phyloP scores from a whole-genome alignment of 768 basidiomycete species.

The Macrocybe gigantea region DNA sequence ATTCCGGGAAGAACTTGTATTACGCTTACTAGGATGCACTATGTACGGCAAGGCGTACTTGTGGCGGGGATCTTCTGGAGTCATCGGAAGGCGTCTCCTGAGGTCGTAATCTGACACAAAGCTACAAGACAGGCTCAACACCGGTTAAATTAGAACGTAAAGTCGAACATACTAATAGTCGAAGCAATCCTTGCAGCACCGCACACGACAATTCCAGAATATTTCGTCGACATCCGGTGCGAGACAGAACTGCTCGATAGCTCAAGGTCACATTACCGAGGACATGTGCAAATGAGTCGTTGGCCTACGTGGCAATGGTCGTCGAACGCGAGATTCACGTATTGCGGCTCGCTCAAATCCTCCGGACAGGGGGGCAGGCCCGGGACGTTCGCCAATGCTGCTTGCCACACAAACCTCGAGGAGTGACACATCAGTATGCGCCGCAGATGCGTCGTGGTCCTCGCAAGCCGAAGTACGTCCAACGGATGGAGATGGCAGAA shows the following conservation, averaged over 20 bases:
- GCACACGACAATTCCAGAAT: slow-evolving; percentile 25
- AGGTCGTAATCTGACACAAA: slow-evolving; percentile 22
- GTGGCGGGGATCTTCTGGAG: background rate
- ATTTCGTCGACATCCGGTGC: slow-evolving; percentile 12
- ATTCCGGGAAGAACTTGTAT: too few relatives aligned
- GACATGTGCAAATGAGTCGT: slow-evolving; percentile 1
- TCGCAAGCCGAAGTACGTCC: slow-evolving; percentile 41
- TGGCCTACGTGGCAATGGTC: slow-evolving; percentile 36
- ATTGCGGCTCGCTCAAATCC: slow-evolving; percentile 40
- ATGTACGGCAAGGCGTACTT: background rate
- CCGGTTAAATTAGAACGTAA: background rate
- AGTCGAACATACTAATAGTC: slow-evolving; percentile 17
- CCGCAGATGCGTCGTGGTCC: slow-evolving; percentile 35
- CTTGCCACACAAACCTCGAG: slow-evolving; percentile 31
- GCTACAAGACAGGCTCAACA: slow-evolving; percentile 6
- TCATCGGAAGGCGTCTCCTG: background rate
- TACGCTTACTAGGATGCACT: background rate
- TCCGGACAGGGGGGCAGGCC: slow-evolving; percentile 35
- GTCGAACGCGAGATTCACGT: slow-evolving; percentile 39
- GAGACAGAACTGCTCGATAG: slow-evolving; percentile 15
- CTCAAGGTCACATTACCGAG: background rate
- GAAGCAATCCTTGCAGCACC: slow-evolving; percentile 27
- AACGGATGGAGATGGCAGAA: slow-evolving; percentile 34
- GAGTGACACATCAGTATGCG: slow-evolving; percentile 29
- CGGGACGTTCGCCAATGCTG: slow-evolving; percentile 22